Evolutionary conservation across 2,329 filamentous ascomycete species (phyloP).

Genomic region (Fusarium heterosporum): DNA sequence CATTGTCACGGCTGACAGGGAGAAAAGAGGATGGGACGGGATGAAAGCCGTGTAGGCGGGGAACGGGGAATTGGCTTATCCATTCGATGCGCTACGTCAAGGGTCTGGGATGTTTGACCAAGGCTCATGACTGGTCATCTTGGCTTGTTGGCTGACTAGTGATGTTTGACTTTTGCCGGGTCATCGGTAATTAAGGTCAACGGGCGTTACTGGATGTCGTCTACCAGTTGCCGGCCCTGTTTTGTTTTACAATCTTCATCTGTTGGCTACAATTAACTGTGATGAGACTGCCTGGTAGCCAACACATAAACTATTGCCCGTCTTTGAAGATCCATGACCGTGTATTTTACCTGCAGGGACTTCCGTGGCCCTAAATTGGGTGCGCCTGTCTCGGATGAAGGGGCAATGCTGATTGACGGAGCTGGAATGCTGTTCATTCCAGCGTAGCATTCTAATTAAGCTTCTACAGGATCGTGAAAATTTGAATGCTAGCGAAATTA

Average conservation of each 20-base stretch:
- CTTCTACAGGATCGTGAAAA: background rate
- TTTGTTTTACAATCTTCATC: background rate
- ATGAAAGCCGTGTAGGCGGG: constrained; percentile 4
- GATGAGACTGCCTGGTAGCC: background rate
- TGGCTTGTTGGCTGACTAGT: background rate
- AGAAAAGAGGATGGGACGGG: background rate
- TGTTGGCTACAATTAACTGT: background rate
- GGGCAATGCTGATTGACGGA: background rate
- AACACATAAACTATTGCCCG: background rate
- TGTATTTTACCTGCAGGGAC: background rate
- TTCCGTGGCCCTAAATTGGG: background rate
- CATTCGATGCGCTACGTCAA: background rate
- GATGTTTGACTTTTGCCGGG: background rate
- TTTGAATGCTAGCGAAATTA: background rate
- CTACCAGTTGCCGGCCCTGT: background rate
- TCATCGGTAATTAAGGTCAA: background rate
- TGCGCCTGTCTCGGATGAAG: background rate
- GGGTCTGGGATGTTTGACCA: constrained; percentile 3
- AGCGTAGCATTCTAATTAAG: background rate
- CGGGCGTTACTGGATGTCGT: background rate
- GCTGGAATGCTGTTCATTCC: background rate
- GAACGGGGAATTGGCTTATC: background rate
- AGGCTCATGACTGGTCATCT: background rate
- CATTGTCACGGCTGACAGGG: constrained; percentile 5
- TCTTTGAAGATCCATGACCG: background rate